phyloP scores from a whole-genome alignment of 2,329 filamentous ascomycete species.

The Ophiostoma tasmaniense region DNA sequence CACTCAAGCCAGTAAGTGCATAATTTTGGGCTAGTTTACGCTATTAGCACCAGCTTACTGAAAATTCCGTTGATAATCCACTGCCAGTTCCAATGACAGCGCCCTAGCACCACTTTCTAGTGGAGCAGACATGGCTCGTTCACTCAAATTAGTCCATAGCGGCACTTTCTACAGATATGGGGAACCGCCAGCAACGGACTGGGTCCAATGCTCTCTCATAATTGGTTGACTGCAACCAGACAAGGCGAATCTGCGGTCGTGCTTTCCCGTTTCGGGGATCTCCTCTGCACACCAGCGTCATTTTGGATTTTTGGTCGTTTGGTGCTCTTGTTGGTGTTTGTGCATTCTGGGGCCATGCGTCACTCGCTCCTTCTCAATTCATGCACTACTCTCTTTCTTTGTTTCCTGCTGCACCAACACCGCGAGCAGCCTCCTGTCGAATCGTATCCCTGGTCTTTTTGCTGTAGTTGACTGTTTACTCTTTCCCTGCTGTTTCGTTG shows the following conservation, averaged over 20 bases:
- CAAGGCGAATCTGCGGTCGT: constrained; percentile 3
- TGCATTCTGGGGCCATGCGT: not conserved
- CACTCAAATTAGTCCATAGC: not conserved
- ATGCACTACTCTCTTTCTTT: not conserved
- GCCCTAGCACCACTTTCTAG: not conserved
- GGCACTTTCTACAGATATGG: constrained; percentile 1
- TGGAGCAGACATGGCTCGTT: not conserved
- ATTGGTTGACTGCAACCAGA: not conserved
- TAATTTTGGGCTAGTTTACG: not conserved
- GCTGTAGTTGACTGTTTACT: not conserved
- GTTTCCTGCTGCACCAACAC: not conserved
- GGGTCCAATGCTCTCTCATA: not conserved
- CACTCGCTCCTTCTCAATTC: constrained; percentile 3
- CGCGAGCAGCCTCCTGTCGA: not conserved
- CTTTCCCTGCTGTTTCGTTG: not conserved
- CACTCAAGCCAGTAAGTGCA: not conserved
- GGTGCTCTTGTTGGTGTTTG: not conserved
- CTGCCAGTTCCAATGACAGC: not conserved
- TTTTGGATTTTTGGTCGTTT: not conserved
- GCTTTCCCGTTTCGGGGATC: not conserved
- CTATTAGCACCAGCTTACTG: not conserved
- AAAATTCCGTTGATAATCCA: not conserved
- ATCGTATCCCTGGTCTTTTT: not conserved
- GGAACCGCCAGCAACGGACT: not conserved
- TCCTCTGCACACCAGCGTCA: constrained; percentile 2